Conservation (phyloP, 192 early-diverging fungal genomes). For the Coemansia aciculifera region DNA sequence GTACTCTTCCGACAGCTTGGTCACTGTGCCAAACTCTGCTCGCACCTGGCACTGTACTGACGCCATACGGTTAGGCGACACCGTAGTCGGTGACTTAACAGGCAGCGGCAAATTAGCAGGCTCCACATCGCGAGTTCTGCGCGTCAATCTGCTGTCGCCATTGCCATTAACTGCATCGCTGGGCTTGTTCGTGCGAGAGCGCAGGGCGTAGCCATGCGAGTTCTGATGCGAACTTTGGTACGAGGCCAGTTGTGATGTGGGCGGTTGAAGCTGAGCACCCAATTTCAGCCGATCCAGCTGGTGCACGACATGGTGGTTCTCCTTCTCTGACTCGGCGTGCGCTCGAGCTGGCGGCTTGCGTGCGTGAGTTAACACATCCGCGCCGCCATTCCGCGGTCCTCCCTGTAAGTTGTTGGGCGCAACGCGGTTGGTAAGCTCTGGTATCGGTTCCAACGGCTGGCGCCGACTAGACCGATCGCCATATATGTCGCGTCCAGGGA, state of each 20-base stretch:
- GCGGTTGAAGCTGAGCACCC: neutral
- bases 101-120: neutral
- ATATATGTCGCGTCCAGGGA: neutral
- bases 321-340: conserved; percentile 23
- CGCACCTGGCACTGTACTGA: conserved; percentile 18
- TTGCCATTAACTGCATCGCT: neutral
- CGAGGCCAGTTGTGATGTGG: neutral
- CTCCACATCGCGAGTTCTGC: neutral
- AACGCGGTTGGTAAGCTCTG: conserved; percentile 11
- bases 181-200: conserved; percentile 19
- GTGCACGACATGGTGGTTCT: conserved; percentile 17
- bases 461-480: neutral
- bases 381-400: neutral
- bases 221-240: neutral
- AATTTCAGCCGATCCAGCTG: conserved; percentile 13
- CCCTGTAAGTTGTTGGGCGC: neutral
- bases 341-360: conserved; percentile 11
- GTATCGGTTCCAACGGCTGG: conserved; percentile 39
- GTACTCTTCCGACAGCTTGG: conserved; percentile 46
- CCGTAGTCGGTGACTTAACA: neutral
- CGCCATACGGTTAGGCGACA: neutral
- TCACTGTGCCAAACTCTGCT: conserved; percentile 43
- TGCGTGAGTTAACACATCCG: neutral
- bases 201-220: conserved; percentile 31
- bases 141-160: conserved; percentile 1